These are phyloP conservation scores for Fusarium bulbicola DNA, from an alignment of 2,329 filamentous ascomycete species.

Conservation along the genomic window DNA sequence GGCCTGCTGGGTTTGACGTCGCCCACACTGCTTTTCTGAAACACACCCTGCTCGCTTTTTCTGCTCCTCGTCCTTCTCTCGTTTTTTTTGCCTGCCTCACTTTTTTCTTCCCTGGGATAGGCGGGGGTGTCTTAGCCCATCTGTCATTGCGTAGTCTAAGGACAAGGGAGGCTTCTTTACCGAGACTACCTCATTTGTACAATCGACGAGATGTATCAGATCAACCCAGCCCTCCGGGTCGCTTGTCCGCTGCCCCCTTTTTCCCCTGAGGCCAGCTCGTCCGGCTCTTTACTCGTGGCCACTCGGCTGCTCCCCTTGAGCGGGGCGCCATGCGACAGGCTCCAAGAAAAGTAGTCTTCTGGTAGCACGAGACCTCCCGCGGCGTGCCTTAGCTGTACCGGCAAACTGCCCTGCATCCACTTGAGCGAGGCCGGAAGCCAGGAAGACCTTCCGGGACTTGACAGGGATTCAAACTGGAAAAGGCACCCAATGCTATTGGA, in stretches of 20 bases:
- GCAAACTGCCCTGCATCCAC: slow-evolving; percentile 34
- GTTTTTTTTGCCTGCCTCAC: slow-evolving; percentile 17
- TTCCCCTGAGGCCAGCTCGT: slow-evolving; percentile 40
- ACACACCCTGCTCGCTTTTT: slow-evolving; percentile 27
- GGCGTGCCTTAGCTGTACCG: slow-evolving; percentile 31
- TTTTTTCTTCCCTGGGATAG: neutral
- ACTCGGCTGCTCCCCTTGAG: slow-evolving; percentile 43
- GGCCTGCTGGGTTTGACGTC: slow-evolving; percentile 28
- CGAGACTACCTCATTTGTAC: slow-evolving; percentile 34
- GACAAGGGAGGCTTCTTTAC: slow-evolving; percentile 26
- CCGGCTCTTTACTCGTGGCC: slow-evolving; percentile 25
- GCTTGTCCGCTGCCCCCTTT: slow-evolving; percentile 42
- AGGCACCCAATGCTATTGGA: slow-evolving; percentile 30
- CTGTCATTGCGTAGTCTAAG: slow-evolving; percentile 36
- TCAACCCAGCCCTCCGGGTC: slow-evolving; percentile 45
- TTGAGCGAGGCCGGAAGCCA: slow-evolving; percentile 38
- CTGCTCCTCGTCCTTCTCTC: slow-evolving; percentile 1
- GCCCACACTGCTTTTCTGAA: slow-evolving; percentile 29
- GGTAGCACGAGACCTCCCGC: slow-evolving; percentile 36
- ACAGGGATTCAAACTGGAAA: slow-evolving; percentile 28
- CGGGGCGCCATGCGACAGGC: slow-evolving; percentile 44
- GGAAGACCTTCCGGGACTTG: slow-evolving; percentile 35
- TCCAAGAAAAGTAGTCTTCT: slow-evolving; percentile 35
- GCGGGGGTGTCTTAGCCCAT: slow-evolving; percentile 17
- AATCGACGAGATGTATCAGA: slow-evolving; percentile 42